These are phyloP conservation scores for Oryza meyeriana DNA, from an alignment of 176 grass and related monocot genomes.

Conservation along the genomic window DNA sequence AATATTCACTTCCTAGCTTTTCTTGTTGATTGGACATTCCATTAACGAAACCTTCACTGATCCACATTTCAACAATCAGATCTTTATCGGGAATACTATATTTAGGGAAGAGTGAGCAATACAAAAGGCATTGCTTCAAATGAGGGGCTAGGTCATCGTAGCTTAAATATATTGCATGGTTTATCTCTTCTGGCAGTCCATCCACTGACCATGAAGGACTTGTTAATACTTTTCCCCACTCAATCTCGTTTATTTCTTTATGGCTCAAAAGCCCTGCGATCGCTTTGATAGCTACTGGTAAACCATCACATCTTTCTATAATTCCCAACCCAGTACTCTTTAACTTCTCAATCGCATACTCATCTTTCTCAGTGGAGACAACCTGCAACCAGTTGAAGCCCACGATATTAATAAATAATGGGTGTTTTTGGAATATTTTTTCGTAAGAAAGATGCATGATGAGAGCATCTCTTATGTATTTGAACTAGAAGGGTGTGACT, in stretches of 20 bases:
- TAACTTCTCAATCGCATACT: too few species aligned
- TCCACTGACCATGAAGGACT: not conserved
- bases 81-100: too few species aligned
- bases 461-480: too few species aligned
- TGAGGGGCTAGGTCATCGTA: constrained; percentile 12
- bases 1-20: constrained; percentile 2
- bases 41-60: constrained; percentile 18
- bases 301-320: too few species aligned
- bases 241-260: not conserved
- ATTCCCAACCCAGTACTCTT: too few species aligned
- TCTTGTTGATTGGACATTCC: not conserved
- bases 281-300: too few species aligned
- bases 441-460: too few species aligned
- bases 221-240: not conserved
- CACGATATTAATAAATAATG: too few species aligned
- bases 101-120: constrained; percentile 5
- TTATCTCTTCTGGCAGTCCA: constrained; percentile 14
- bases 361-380: too few species aligned
- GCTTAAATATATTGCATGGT: constrained; percentile 8
- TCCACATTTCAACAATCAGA: not conserved
- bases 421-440: too few species aligned
- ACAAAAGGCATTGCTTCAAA: constrained; percentile 22
- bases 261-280: not conserved
- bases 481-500: too few species aligned
- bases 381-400: too few species aligned